A percentile compares a stretch with the other conserved stretches of the same genome.
Conservation (phyloP, 352 stramenopile genomes). For the Phytophthora sojae region DNA sequence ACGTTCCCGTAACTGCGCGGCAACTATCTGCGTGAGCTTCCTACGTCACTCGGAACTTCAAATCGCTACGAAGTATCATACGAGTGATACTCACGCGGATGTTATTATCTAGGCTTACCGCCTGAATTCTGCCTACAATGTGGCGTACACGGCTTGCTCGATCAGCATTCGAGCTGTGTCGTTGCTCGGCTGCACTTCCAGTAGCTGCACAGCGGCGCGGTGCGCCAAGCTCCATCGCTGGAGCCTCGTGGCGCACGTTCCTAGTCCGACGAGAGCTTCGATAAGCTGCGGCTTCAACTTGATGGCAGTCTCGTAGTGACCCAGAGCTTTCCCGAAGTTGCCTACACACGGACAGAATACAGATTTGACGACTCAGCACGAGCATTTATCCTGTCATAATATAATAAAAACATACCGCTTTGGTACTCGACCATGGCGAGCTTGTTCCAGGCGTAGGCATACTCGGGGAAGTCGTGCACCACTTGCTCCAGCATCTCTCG, state of each 20-base stretch:
- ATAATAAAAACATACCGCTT: slow-evolving; percentile 35
- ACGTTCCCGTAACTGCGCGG: not conserved
- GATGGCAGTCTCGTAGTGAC: slow-evolving; percentile 68
- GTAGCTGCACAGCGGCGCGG: slow-evolving; percentile 56
- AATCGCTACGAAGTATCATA: not conserved
- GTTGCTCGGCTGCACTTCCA: slow-evolving; percentile 72
- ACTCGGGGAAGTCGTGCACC: slow-evolving; percentile 56
- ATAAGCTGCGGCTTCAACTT: slow-evolving; percentile 76
- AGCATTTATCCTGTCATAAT: not conserved
- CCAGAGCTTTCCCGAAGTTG: slow-evolving; percentile 55
- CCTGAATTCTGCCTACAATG: slow-evolving; percentile 36
- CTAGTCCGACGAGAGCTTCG: slow-evolving; percentile 76
- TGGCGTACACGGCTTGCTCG: slow-evolving; percentile 69
- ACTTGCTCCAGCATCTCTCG: slow-evolving; percentile 58
- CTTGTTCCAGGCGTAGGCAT: slow-evolving; percentile 81
- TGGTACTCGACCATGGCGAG: slow-evolving; percentile 74
- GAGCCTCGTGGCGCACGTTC: slow-evolving; percentile 75
- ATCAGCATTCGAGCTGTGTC: slow-evolving; percentile 67
- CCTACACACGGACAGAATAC: slow-evolving; percentile 33
- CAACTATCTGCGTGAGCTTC: not conserved
- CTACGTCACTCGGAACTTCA: not conserved
- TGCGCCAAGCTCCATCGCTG: slow-evolving; percentile 72
- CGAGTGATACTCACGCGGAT: not conserved
- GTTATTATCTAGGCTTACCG: not conserved
- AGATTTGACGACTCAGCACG: too few species aligned